These are phyloP conservation scores for Stygiomarasmius scandens DNA, from an alignment of 1,284 basidiomycete species.

Conservation along the genomic window DNA sequence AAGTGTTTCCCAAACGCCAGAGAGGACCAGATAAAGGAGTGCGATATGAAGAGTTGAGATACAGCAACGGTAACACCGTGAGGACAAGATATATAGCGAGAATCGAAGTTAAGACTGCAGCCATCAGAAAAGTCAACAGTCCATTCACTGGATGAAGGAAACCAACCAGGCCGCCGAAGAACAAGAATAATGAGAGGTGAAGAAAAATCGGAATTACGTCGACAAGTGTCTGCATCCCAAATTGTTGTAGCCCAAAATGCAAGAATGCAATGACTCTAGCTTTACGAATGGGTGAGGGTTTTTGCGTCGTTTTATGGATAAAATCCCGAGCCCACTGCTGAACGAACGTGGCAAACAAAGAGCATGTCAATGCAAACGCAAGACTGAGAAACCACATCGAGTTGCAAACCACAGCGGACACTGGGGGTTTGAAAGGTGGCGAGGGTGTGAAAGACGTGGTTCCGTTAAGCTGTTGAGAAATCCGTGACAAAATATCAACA, in stretches of 20 bases:
- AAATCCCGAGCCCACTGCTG: constrained; percentile 13
- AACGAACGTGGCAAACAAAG: constrained; percentile 12
- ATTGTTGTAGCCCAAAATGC: constrained; percentile 9
- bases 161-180: constrained; percentile 10
- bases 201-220: constrained; percentile 14
- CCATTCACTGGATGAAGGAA: constrained; percentile 7
- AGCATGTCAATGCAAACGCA: constrained; percentile 9
- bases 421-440: not conserved
- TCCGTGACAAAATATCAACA: constrained; percentile 1
- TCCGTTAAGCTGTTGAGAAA: constrained; percentile 9
- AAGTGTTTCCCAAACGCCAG: not conserved
- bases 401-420: constrained; percentile 3
- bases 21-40: constrained; percentile 8
- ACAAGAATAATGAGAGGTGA: constrained; percentile 14
- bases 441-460: not conserved
- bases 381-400: constrained; percentile 14
- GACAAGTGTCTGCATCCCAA: constrained; percentile 10
- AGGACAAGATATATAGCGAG: constrained; percentile 1
- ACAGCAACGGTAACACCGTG: constrained; percentile 6
- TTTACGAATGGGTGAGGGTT: not conserved
- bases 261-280: constrained; percentile 10
- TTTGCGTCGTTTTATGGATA: constrained; percentile 6
- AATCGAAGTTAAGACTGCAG: not conserved
- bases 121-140: not conserved
- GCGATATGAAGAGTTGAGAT: constrained; percentile 4